phyloP scores from a whole-genome alignment of 2,329 filamentous ascomycete genomes.

The Piedraia hortae region DNA sequence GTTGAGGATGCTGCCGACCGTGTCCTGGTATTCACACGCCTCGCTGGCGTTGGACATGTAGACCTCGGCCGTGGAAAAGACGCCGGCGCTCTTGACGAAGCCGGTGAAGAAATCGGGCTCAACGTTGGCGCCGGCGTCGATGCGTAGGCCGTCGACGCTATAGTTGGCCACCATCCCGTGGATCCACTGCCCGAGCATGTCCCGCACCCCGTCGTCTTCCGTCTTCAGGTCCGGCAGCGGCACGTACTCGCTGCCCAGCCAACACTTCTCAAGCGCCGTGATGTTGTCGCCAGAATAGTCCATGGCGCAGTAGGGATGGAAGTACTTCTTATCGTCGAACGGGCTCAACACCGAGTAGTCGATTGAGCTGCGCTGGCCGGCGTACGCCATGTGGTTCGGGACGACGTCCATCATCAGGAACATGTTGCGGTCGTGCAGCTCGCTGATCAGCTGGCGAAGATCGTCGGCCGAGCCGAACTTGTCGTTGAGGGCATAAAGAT shows the following conservation, averaged over 20 bases:
- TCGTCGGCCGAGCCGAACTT: slow-evolving; percentile 13
- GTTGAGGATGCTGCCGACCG: slow-evolving; percentile 16
- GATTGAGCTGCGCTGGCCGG: background rate
- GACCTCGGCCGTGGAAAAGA: slow-evolving; percentile 10
- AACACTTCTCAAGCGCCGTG: slow-evolving; percentile 15
- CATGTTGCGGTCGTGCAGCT: slow-evolving; percentile 12
- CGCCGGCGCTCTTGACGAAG: slow-evolving; percentile 5
- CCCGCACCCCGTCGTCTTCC: slow-evolving; percentile 19
- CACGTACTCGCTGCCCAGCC: slow-evolving; percentile 23
- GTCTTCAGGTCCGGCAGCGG: slow-evolving; percentile 33
- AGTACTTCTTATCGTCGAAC: slow-evolving; percentile 1
- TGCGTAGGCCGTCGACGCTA: slow-evolving; percentile 15
- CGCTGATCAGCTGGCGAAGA: slow-evolving; percentile 10
- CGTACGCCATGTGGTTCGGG: slow-evolving; percentile 2
- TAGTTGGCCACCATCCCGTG: slow-evolving; percentile 29
- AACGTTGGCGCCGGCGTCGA: slow-evolving; percentile 20
- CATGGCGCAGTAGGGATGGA: slow-evolving; percentile 1
- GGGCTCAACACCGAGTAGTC: slow-evolving; percentile 1
- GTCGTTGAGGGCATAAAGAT: slow-evolving; percentile 17
- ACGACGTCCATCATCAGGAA: slow-evolving; percentile 2
- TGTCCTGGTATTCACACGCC: slow-evolving; percentile 4
- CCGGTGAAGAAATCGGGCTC: slow-evolving; percentile 4
- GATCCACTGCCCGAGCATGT: slow-evolving; percentile 32
- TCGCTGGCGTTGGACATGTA: slow-evolving; percentile 5
- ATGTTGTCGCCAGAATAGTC: background rate